Conservation (phyloP, 2,329 filamentous ascomycete genomes). For the Pseudocercospora eumusae region DNA sequence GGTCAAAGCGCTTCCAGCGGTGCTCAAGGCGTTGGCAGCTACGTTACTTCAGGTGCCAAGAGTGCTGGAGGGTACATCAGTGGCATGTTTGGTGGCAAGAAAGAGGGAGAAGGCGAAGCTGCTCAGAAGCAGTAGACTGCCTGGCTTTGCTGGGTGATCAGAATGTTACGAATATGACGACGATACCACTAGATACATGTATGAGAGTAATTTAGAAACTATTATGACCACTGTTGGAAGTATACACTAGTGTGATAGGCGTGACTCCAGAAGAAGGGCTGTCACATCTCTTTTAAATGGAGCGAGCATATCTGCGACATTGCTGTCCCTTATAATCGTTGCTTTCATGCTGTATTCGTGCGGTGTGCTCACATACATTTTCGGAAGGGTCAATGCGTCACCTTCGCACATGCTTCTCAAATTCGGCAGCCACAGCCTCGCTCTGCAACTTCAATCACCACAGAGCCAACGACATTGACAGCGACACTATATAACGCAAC, state of each 20-base stretch:
- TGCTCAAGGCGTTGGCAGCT: constrained; percentile 33
- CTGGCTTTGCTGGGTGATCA: background rate
- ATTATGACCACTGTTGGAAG: too few relatives aligned
- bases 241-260: too few relatives aligned
- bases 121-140: constrained; percentile 16
- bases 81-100: constrained; percentile 38
- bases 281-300: too few relatives aligned
- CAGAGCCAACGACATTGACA: background rate
- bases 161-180: constrained; percentile 10
- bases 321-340: too few relatives aligned
- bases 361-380: background rate
- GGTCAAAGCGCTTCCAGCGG: constrained; percentile 32
- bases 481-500: too few relatives aligned
- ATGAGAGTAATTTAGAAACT: background rate
- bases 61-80: constrained; percentile 40
- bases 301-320: too few relatives aligned
- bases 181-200: constrained; percentile 7
- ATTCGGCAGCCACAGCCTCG: constrained; percentile 3
- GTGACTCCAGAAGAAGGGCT: too few relatives aligned
- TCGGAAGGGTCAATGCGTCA: background rate
- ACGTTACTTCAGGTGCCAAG: constrained; percentile 36
- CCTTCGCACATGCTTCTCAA: constrained; percentile 2
- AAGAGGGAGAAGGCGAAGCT: constrained; percentile 33
- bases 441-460: background rate
- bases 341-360: too few relatives aligned